Percentiles rank a stretch among this genome's conserved stretches.
These are phyloP conservation scores for Aphanomyces stellatus DNA, from an alignment of 352 stramenopile species.

Conservation along the genomic window DNA sequence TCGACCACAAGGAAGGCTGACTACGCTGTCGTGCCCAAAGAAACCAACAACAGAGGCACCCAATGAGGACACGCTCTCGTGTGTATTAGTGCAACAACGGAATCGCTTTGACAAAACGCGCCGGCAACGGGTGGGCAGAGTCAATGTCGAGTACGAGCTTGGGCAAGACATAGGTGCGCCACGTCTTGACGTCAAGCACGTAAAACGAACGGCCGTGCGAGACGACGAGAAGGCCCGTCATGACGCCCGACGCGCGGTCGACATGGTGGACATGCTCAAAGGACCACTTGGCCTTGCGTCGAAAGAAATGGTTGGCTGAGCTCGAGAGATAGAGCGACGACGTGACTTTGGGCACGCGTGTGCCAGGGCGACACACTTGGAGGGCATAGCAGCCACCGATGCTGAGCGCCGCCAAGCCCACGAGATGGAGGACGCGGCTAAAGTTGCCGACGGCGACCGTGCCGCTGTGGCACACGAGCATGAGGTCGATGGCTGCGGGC, in stretches of 20 bases:
- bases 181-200: slow-evolving; percentile 10
- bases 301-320: neutral
- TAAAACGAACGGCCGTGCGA: too few relatives aligned
- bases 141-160: neutral
- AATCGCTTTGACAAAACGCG: neutral
- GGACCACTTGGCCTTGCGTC: neutral
- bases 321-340: neutral
- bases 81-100: neutral
- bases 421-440: neutral
- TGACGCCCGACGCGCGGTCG: neutral
- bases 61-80: too few relatives aligned
- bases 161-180: neutral
- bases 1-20: too few relatives aligned
- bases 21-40: too few relatives aligned
- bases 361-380: neutral
- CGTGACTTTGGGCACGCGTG: neutral
- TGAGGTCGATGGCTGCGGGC: too few relatives aligned
- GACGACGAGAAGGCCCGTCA: neutral
- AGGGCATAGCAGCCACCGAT: neutral
- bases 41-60: too few relatives aligned
- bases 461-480: neutral
- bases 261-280: neutral
- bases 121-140: neutral
- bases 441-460: neutral
- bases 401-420: neutral